Percentiles rank a stretch among this genome's conserved stretches.
phyloP scores from a whole-genome alignment of 495 filamentous ascomycete genomes.

The Aspergillus asperescens region DNA sequence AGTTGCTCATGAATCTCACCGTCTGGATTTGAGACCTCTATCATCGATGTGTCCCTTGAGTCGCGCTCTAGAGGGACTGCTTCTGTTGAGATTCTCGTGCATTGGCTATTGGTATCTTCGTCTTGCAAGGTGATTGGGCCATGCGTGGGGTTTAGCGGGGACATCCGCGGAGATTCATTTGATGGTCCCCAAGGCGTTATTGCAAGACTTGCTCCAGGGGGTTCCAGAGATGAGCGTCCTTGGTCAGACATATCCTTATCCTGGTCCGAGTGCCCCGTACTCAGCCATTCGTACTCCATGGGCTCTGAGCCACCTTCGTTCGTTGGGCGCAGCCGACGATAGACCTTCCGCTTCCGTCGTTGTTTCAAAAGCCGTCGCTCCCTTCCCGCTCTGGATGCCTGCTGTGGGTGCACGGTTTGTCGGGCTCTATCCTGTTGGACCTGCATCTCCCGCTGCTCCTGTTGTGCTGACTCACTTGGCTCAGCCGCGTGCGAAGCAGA shows the following conservation, averaged over 20 bases:
- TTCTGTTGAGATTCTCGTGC: not conserved
- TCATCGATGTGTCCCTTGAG: not conserved
- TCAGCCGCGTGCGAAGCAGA: not conserved
- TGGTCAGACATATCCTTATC: not conserved
- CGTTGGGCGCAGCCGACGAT: not conserved
- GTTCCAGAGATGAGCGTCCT: not conserved
- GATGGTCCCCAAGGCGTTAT: not conserved
- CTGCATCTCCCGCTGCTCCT: not conserved
- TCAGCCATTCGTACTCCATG: not conserved
- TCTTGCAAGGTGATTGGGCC: not conserved
- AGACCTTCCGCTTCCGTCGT: not conserved
- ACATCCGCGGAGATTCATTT: not conserved
- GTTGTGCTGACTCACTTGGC: not conserved
- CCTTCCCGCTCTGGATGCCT: not conserved
- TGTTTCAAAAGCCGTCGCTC: not conserved
- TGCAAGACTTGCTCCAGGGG: not conserved
- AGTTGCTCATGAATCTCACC: not conserved
- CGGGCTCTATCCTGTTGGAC: not conserved
- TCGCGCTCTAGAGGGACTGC: not conserved
- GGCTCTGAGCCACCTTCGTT: not conserved
- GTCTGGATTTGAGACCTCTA: not conserved
- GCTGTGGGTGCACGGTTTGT: not conserved
- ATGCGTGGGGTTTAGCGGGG: not conserved
- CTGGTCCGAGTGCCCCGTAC: not conserved
- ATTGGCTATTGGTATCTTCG: constrained; percentile 1